These are phyloP conservation scores for Ulmus americana DNA, from an alignment of 331 rosid genomes.

Conservation along the genomic window DNA sequence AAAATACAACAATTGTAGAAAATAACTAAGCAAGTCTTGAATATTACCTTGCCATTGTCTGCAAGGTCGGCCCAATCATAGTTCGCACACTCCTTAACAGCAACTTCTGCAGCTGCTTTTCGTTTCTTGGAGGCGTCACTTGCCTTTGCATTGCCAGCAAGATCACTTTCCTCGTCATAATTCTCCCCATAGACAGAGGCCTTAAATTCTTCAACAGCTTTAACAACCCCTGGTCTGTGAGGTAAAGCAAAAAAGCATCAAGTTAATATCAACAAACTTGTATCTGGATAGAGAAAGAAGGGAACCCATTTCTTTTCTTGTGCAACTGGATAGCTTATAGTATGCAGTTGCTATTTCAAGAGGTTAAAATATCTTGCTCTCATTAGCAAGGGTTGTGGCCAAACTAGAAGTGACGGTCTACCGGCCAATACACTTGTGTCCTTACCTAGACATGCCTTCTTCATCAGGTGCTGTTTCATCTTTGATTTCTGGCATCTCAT, in stretches of 20 bases:
- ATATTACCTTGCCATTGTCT: conserved; percentile 72
- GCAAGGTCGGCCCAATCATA: conserved; percentile 81
- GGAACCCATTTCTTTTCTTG: not conserved
- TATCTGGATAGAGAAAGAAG: not conserved
- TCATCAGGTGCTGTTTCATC: conserved; percentile 89
- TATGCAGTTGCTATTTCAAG: not conserved
- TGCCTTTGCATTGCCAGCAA: conserved; percentile 32
- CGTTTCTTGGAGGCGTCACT: conserved; percentile 63
- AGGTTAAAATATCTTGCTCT: not conserved
- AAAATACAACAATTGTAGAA: not conserved
- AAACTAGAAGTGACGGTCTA: conserved; percentile 13
- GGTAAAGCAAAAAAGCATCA: conserved; percentile 20
- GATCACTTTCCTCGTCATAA: conserved; percentile 49
- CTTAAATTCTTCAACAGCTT: conserved; percentile 73
- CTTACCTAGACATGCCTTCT: conserved; percentile 83
- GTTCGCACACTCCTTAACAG: conserved; percentile 49
- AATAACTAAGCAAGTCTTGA: conserved; percentile 15
- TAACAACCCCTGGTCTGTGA: conserved; percentile 71
- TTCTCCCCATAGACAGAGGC: conserved; percentile 68
- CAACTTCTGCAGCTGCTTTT: conserved; percentile 56
- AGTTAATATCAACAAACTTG: conserved; percentile 5
- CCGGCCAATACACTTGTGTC: conserved; percentile 7
- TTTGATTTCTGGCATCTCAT: conserved; percentile 70
- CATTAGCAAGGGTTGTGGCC: not conserved
- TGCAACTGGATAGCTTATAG: not conserved